Conservation (phyloP, 2,329 filamentous ascomycete genomes). For the Cercospora nicotianae region DNA sequence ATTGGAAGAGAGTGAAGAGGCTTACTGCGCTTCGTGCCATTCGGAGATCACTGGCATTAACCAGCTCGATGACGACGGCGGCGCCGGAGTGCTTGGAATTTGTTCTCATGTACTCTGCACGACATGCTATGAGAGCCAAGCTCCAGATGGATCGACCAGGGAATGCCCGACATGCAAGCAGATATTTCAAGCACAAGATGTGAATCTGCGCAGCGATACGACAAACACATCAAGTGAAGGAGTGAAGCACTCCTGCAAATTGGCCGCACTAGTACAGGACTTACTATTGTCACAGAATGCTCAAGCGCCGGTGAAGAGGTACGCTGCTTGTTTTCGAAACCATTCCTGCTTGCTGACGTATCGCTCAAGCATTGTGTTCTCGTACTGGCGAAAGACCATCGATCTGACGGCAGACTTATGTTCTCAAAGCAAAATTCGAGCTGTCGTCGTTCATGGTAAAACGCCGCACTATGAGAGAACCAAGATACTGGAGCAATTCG, state of each 20-base stretch:
- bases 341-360: neutral
- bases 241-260: neutral
- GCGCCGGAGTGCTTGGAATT: neutral
- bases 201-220: neutral
- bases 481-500: neutral
- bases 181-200: neutral
- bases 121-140: neutral
- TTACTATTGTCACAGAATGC: neutral
- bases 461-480: neutral
- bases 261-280: neutral
- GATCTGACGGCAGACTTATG: neutral
- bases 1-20: neutral
- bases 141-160: neutral
- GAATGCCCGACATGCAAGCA: neutral
- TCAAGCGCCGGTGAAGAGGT: neutral
- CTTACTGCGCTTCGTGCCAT: neutral
- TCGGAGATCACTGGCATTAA: neutral
- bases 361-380: neutral
- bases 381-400: neutral
- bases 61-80: neutral
- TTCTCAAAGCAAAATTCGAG: neutral
- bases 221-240: neutral
- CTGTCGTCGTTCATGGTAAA: neutral
- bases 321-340: neutral
- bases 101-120: neutral